Percentiles rank a stretch among this genome's conserved stretches.
phyloP scores from a whole-genome alignment of 345 rosid genomes.

The Aethionema arabicum region DNA sequence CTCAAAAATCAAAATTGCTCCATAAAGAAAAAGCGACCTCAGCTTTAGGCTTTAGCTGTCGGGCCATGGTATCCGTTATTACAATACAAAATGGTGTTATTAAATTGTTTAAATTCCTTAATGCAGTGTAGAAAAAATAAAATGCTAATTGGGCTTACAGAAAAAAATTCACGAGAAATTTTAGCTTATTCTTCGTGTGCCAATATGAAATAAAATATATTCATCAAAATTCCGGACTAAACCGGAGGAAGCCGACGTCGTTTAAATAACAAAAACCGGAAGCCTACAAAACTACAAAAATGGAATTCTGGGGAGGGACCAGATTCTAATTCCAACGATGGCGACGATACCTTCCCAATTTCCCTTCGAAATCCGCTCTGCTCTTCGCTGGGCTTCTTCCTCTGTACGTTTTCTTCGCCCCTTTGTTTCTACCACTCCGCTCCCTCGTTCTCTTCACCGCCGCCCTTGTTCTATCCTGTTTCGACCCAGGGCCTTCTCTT shows the following conservation, averaged over 20 bases:
- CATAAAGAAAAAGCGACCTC: conserved; percentile 32
- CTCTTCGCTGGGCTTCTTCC: conserved; percentile 46
- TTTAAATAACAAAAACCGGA: too few species aligned
- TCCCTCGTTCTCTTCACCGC: conserved; percentile 30
- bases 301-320: too few species aligned
- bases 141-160: background rate
- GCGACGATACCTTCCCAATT: conserved; percentile 39
- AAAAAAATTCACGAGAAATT: conserved; percentile 17
- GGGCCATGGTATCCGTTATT: too few species aligned
- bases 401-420: conserved; percentile 34
- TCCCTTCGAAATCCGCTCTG: conserved; percentile 54
- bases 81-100: too few species aligned
- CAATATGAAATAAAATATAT: conserved; percentile 7
- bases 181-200: too few species aligned
- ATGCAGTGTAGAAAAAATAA: too few species aligned
- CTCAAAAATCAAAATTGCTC: conserved; percentile 2
- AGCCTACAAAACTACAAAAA: too few species aligned
- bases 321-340: conserved; percentile 21
- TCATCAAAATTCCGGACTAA: conserved; percentile 1
- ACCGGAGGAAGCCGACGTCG: too few species aligned
- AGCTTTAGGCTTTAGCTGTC: conserved; percentile 7
- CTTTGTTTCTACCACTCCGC: conserved; percentile 14
- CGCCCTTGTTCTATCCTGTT: conserved; percentile 18
- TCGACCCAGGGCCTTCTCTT: conserved; percentile 37
- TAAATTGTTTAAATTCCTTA: too few species aligned